Percentiles rank a stretch among this genome's conserved stretches.
phyloP scores from a whole-genome alignment of 192 early-diverging fungal genomes.

The Entomortierella lignicola region DNA sequence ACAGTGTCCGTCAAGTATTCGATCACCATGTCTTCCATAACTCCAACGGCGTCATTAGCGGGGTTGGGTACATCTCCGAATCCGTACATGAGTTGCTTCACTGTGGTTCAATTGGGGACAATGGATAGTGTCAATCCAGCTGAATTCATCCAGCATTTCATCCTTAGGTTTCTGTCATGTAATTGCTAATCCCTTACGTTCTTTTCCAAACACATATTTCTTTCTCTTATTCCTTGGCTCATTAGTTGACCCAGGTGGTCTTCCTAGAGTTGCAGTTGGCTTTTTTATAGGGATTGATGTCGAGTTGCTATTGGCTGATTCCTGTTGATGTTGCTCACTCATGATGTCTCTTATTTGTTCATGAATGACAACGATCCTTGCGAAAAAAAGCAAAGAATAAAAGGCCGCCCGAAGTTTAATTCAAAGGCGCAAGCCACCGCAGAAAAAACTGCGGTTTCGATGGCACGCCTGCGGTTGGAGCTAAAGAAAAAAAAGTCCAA shows the following conservation, averaged over 20 bases:
- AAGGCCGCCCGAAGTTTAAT: background rate
- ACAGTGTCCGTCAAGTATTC: constrained; percentile 85
- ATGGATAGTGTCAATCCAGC: no score
- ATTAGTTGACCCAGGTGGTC: constrained; percentile 49
- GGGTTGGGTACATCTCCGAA: constrained; percentile 87
- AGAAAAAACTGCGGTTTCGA: constrained; percentile 26
- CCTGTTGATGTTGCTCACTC: background rate
- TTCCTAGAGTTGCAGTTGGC: constrained; percentile 26
- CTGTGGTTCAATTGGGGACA: constrained; percentile 27
- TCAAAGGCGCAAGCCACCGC: constrained; percentile 3
- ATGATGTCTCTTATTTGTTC: background rate
- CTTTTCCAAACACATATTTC: constrained; percentile 57
- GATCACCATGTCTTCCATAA: constrained; percentile 85
- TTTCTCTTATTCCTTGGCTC: constrained; percentile 49
- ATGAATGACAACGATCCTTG: background rate
- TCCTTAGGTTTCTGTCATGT: no score
- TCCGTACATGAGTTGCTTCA: constrained; percentile 85
- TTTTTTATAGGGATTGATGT: constrained; percentile 13
- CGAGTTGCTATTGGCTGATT: background rate
- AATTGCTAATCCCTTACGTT: constrained; percentile 24
- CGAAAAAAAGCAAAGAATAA: background rate
- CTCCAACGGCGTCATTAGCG: constrained; percentile 76
- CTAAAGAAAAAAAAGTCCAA: constrained; percentile 12
- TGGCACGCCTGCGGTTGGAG: constrained; percentile 14
- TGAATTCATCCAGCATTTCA: no score